Evolutionary conservation across 257 asterid species (phyloP), one percentile per base, ranked within the genome.

Genomic region (Thymus mandschuricus): DNA sequence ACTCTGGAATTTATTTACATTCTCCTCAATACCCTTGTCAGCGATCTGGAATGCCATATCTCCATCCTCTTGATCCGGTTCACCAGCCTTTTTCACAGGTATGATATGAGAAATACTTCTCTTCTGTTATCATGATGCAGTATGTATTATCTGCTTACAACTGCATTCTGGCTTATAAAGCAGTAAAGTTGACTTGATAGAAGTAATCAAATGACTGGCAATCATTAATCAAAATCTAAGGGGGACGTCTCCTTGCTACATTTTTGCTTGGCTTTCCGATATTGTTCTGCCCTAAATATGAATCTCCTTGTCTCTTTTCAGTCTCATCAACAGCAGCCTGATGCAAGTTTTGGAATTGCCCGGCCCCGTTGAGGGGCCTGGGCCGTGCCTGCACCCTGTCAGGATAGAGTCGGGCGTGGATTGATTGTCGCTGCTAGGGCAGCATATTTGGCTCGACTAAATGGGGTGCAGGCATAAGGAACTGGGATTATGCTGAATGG

Each of bases 281-380:
- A 59, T 15, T 28, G 50, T 50, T 57, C 65, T 33, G 21, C 15
- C 66, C 60, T 64, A 73, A 70, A 31, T 12, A 21, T 11, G 56
- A 2, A 43, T 56, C 5, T 49, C 33, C 52, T 69, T 5, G 29
- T 30, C 29, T 43, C 38, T 72, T 83, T 83, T 78, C 88, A 89
- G 90, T 82, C 89, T 83, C 88, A 84, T 73, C 92, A 80, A 71
- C 90, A 84, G 73, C 96, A 86, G 76, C 85, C 82, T 69, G 97
- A 93, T 77, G 79, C 83, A 45, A 85, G 85, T 82, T 90, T 86
- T 81, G 96, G 98, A 81, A 64, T 93, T 83, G 97, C 98, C 96
- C 96, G 96, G 96, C 98, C 98, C 97, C 98, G 95, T 10, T 93
- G 78, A 93, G 98, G 97, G 97, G 98, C 90, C 5, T 79, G 93